These are phyloP conservation scores for Albatrellus ellisii DNA, from an alignment of 768 basidiomycete species.

Conservation along the genomic window DNA sequence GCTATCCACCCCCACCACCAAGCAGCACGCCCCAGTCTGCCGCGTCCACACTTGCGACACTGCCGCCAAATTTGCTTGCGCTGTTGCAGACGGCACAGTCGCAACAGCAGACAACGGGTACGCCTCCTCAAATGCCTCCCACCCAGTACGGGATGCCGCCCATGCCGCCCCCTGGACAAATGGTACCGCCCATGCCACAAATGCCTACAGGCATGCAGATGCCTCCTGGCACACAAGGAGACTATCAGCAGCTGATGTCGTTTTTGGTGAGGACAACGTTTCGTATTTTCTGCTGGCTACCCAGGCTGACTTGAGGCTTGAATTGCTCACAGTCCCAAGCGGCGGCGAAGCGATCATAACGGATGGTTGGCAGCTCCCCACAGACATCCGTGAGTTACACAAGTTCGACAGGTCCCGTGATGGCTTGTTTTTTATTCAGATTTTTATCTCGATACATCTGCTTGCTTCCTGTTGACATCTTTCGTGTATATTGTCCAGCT, in stretches of 20 bases:
- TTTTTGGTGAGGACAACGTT: conserved; percentile 37
- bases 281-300: not conserved
- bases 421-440: not conserved
- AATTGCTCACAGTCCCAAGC: not conserved
- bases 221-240: conserved; percentile 10
- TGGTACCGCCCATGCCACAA: conserved; percentile 30
- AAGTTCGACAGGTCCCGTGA: not conserved
- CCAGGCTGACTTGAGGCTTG: not conserved
- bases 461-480: not conserved
- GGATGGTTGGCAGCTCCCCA: not conserved
- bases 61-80: conserved; percentile 12
- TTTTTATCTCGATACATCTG: not conserved
- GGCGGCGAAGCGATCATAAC: not conserved
- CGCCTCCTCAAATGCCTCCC: conserved; percentile 10
- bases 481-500: not conserved
- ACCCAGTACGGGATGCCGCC: conserved; percentile 14
- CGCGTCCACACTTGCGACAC: conserved; percentile 5
- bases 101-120: conserved; percentile 14
- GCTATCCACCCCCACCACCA: conserved; percentile 10
- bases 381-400: not conserved
- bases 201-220: conserved; percentile 18
- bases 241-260: conserved; percentile 51
- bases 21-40: conserved; percentile 7
- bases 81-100: conserved; percentile 9
- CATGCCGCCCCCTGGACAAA: conserved; percentile 32